Evolutionary conservation across 306 rosid species (phyloP), one percentile per base, ranked within the genome.

Genomic region (Alnus glutinosa): DNA sequence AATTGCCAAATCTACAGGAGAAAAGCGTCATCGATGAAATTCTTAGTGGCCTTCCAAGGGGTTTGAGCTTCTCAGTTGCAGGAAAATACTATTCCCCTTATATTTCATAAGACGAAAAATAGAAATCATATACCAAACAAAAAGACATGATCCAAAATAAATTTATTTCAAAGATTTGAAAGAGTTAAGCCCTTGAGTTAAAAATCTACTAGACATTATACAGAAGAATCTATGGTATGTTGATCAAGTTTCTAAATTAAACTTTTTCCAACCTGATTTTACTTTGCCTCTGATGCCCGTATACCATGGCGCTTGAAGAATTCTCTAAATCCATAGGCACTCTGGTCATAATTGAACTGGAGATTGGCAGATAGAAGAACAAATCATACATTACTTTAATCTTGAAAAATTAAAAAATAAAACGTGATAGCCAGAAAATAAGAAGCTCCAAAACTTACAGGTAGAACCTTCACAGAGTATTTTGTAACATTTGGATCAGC

Each of bases 311-410:
- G 93, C 94, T 90, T 93, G 88, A 95, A 91, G 86, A 89, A 90
- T 84, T 95, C 97, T 83, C 99, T 88, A 84, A 95, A 95, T 82
- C 99, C 98, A 15, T 95, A 93, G 47, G 87, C 77, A 82, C 98
- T 95, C 57, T 85, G 80, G 44, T 93, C 98, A 71, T 90, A 83
- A 77, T 82, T 83, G 87, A 86, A 95, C 98, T 95, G 93, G 77
- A 89, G 4, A 83, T 30, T 57, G 76, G 72, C 58, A 85, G 67
- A 80, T 15, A 76, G 2, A 47, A 79, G 72, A 64, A 79, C 77
- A 77, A 47, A 32, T 34, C 52, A 70, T 12, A 62, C 42, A 59
- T 67, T 15, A 62, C 12, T 66, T 49, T 47, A 78, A 50, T 67
- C 11, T 67, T 67, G 28, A 2, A 13, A 64, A 63, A 12, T 12